Base-by-base conservation (phyloP, 768 basidiomycete genomes). In the Artomyces pyxidatus region DNA sequence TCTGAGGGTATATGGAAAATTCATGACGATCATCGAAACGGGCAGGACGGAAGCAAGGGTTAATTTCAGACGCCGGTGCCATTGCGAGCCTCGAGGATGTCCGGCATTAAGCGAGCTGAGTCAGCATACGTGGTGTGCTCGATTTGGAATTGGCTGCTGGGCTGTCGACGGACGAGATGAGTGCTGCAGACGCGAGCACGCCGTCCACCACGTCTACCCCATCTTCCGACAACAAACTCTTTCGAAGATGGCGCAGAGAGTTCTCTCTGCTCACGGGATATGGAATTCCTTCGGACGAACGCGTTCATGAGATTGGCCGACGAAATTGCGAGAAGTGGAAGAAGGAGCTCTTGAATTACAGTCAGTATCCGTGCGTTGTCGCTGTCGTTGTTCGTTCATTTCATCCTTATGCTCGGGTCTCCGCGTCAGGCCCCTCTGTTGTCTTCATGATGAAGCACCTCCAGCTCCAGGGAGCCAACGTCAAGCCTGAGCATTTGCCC, bases 371-470 rank as follows among this genome's bases (percentile, higher is more conserved):
- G 30, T 32, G 26, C 48, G 23, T 40, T 19, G 23, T 7, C 3
- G 4, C 6, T 11, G 32, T 42, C n/a, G 17, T n/a, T 35, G 12
- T 44, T 27, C 37, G 21, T 48, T 55, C 23, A 50, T 48, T 30
- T 1, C 11, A 41, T 27, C 32, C 43, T 21, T 23, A 51, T 38
- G 42, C 10, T 2, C 49, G 25, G 2, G 23, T 28, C 21, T 38
- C 37, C 25, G 32, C 27, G 6, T 7, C 49, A 96, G 94, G 91
- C 61, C 92, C 93, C 10, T 70, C 81, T 3, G 78, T 97, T 1
- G 77, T 83, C 8, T 96, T 97, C 68, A 90, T 99, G 85, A 73
- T 93, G 30, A 85, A 91, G 60, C 93, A 96, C 59, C 76, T 97
- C n/a, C 71, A 77, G 52, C 71, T 84, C 1, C 78, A 81, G 6